Evolutionary conservation across 495 filamentous ascomycete species (phyloP).

Genomic region (Corynascus novoguineensis): DNA sequence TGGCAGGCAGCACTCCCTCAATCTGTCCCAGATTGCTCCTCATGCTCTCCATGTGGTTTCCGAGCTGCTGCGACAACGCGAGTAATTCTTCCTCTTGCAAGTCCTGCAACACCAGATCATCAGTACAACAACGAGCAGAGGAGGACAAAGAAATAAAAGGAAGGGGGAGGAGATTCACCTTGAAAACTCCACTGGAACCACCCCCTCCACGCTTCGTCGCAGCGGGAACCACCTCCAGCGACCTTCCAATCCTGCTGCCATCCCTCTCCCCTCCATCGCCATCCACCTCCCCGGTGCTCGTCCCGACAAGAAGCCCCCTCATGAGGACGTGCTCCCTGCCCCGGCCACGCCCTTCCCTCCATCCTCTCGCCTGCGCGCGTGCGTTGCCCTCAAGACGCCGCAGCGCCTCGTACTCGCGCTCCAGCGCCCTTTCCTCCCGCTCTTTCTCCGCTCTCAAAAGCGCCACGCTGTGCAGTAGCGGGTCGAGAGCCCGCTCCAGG

Average conservation of each 20-base stretch:
- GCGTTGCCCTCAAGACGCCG: constrained; percentile 36
- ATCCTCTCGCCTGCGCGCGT: constrained; percentile 32
- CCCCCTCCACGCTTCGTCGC: constrained; percentile 9
- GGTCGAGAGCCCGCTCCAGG: constrained; percentile 38
- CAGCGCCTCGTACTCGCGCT: constrained; percentile 37
- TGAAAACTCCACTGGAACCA: constrained; percentile 31
- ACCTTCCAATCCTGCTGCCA: background rate
- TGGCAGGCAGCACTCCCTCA: constrained; percentile 39
- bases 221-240: constrained; percentile 20
- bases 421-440: constrained; percentile 33
- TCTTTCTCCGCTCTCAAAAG: constrained; percentile 39
- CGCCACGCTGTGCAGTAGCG: constrained; percentile 40
- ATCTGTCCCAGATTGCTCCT: constrained; percentile 52
- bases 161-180: too few species aligned
- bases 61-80: constrained; percentile 38
- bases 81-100: constrained; percentile 32
- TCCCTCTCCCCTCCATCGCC: constrained; percentile 2
- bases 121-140: too few species aligned
- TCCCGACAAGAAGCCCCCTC: too few species aligned
- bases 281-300: constrained; percentile 28
- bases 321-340: constrained; percentile 41
- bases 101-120: constrained; percentile 9
- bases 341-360: constrained; percentile 32
- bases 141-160: too few species aligned
- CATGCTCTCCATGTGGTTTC: constrained; percentile 51